Evolutionary conservation across 2,329 filamentous ascomycete species (phyloP).

Genomic region (Penicillium concentricum): DNA sequence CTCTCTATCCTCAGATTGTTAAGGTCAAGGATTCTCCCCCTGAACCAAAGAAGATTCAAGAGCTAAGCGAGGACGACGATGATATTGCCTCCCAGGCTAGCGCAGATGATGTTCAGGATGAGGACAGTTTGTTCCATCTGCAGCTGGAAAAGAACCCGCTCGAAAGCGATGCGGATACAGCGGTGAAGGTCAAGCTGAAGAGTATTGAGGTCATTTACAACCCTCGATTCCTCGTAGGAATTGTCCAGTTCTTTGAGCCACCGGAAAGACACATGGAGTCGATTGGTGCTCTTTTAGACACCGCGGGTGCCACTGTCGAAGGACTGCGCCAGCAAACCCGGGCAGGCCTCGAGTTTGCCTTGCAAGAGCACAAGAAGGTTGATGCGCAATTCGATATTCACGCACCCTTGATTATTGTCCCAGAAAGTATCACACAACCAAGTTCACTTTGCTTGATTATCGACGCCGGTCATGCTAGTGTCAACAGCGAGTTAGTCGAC

Average conservation of each 20-base stretch:
- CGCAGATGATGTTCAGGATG: conserved; percentile 46
- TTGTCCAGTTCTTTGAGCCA: conserved; percentile 93
- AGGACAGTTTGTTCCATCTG: conserved; percentile 86
- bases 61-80: conserved; percentile 31
- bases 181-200: conserved; percentile 85
- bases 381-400: conserved; percentile 95
- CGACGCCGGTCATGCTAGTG: conserved; percentile 92
- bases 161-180: conserved; percentile 86
- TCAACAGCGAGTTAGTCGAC: conserved; percentile 91
- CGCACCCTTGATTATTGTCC: conserved; percentile 92
- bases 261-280: conserved; percentile 98
- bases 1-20: conserved; percentile 90
- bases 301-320: conserved; percentile 91
- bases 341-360: conserved; percentile 90
- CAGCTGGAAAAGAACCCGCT: conserved; percentile 94
- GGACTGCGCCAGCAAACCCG: conserved; percentile 92
- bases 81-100: conserved; percentile 41
- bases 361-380: conserved; percentile 97
- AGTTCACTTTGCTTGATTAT: conserved; percentile 86
- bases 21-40: conserved; percentile 83
- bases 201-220: conserved; percentile 98
- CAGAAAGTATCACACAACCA: conserved; percentile 81
- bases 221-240: conserved; percentile 83
- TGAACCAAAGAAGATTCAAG: conserved; percentile 47
- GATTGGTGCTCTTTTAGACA: conserved; percentile 92